Conservation (phyloP, 306 rosid genomes). For the Castanea sativa region DNA sequence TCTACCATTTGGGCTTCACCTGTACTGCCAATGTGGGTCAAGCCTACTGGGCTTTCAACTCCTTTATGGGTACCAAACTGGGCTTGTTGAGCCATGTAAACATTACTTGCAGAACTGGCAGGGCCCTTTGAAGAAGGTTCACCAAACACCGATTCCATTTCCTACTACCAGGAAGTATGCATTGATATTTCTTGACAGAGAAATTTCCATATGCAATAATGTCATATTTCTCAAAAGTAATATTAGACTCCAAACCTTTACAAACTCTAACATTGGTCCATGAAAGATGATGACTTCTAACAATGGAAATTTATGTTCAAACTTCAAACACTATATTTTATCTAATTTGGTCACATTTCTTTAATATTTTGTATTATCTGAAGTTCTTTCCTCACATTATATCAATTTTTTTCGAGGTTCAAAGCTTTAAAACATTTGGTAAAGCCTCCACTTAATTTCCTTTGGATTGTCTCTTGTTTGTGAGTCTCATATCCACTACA, state of each 20-base stretch:
- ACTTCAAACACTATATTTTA: not conserved
- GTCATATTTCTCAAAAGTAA: not conserved
- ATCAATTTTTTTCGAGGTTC: no score
- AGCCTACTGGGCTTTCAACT: slow-evolving; percentile 26
- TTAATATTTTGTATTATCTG: not conserved
- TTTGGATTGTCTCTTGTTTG: not conserved
- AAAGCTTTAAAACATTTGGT: no score
- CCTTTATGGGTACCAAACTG: slow-evolving; percentile 19
- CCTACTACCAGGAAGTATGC: slow-evolving; percentile 43
- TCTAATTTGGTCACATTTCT: not conserved
- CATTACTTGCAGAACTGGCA: slow-evolving; percentile 39
- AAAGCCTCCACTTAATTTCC: no score
- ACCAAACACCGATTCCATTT: slow-evolving; percentile 80
- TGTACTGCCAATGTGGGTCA: slow-evolving; percentile 63
- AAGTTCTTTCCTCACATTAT: not conserved
- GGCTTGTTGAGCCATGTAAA: slow-evolving; percentile 26
- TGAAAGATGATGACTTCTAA: not conserved
- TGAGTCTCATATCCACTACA: not conserved
- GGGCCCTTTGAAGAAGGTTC: slow-evolving; percentile 46
- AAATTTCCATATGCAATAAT: not conserved
- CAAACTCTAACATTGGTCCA: not conserved
- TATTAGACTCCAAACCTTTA: not conserved
- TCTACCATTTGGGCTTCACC: slow-evolving; percentile 98
- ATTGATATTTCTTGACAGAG: not conserved
- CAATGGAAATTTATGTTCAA: not conserved